Evolutionary conservation across 805 yeast species (phyloP), one percentile per base, ranked within the genome.

Genomic region (Barnettozyma botsteinii): DNA sequence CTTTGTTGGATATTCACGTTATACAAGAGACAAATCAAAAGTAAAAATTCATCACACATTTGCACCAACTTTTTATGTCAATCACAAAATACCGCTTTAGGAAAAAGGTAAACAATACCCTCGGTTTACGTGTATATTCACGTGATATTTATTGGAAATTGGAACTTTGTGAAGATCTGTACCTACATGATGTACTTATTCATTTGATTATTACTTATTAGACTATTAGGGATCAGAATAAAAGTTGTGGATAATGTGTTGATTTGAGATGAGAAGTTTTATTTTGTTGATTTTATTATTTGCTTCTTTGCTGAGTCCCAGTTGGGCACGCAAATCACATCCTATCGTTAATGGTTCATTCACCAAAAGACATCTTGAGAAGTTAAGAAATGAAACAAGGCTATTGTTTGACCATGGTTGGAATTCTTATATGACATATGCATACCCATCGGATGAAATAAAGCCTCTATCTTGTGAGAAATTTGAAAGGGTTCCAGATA

Each of bases 381-480:
- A 42, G 2, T 54, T 65, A 15, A 60, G 61, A 48, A 54, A 66
- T 12, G 76, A 78, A 46, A 75, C 91, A 0, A 64, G 58, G 41
- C 53, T 59, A 2, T 64, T 88, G 25, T 86, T 89, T 50, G 61
- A 77, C 40, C 91, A 83, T 60, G 93, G 84, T 0, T 84, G 91
- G 83, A 53, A 68, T 38, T 70, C 79, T 10, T 89, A 89, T 57
- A 65, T 83, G 65, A 57, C 61, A 2, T 53, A 70, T 52, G 98
- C 85, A 0, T 86, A 73, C 50, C 97, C 97, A 0, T 74, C 65
- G 19, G 98, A 89, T 59, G 94, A 88, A 54, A 75, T 89, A 8
- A 62, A 70, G 26, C 97, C 98, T 0, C 51, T 85, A 11, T 58
- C 81, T 0, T 89, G 98, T 57, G 59, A 55, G 17, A 82, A 87